Conservation (phyloP, 371 early-diverging fungal genomes). For the Mortierella sp. region DNA sequence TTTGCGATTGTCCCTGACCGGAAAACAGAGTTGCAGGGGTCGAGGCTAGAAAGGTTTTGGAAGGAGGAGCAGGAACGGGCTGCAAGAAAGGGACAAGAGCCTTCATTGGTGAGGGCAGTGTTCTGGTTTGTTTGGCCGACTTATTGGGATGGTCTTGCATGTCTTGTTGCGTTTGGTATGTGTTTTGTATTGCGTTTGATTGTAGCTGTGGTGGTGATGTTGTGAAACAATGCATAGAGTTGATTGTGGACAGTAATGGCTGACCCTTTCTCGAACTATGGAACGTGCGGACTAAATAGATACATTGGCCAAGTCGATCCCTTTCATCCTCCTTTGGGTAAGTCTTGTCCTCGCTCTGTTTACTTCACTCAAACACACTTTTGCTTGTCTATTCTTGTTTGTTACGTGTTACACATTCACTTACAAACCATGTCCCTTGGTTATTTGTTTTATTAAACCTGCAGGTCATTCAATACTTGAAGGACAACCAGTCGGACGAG, state of each 20-base stretch:
- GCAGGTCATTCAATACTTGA: constrained; percentile 39
- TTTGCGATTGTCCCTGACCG: constrained; percentile 42
- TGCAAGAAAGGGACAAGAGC: neutral
- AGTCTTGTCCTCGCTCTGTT: neutral
- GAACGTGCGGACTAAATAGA: constrained; percentile 10
- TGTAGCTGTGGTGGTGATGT: too few relatives aligned
- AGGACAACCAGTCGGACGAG: constrained; percentile 18
- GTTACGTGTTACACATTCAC: neutral
- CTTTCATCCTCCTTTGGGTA: constrained; percentile 25
- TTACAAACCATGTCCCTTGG: neutral
- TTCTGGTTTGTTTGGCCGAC: constrained; percentile 24
- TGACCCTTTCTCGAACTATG: neutral
- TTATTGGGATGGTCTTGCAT: constrained; percentile 29
- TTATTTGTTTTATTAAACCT: neutral
- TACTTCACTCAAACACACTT: neutral
- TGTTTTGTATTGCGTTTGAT: too few relatives aligned
- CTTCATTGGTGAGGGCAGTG: constrained; percentile 34
- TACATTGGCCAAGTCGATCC: neutral
- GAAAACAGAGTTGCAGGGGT: constrained; percentile 29
- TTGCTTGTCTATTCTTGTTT: neutral
- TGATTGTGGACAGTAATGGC: neutral
- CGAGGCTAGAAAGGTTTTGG: constrained; percentile 25
- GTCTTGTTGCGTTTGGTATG: constrained; percentile 25
- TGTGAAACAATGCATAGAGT: neutral
- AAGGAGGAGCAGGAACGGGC: constrained; percentile 30